Conservation (phyloP, 768 basidiomycete species). For the Candolleomyces efflorescens region DNA sequence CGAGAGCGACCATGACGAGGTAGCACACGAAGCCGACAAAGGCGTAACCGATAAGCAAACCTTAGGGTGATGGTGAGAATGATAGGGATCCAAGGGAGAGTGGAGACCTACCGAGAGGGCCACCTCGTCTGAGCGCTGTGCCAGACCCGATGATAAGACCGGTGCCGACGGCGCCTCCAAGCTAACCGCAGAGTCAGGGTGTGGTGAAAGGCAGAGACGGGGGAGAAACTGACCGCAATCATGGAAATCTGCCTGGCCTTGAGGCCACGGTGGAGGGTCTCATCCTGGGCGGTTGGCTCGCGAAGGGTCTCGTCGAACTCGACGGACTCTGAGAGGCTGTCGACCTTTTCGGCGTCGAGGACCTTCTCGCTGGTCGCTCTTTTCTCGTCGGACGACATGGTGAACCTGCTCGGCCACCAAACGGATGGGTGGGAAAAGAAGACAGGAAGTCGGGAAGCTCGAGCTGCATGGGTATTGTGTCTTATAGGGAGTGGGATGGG, state of each 20-base stretch:
- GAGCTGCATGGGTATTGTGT: not conserved
- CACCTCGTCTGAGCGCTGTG: conserved; percentile 52
- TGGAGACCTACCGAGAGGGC: conserved; percentile 41
- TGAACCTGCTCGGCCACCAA: not conserved
- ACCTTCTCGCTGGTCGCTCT: conserved; percentile 15
- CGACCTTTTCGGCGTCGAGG: conserved; percentile 6
- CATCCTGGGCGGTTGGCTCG: conserved; percentile 27
- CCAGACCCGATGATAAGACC: conserved; percentile 57
- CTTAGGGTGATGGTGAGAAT: conserved; percentile 13
- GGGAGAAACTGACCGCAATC: conserved; percentile 40
- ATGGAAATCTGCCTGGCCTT: conserved; percentile 52
- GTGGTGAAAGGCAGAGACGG: not conserved
- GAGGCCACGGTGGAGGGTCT: conserved; percentile 44
- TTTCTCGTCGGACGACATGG: conserved; percentile 25
- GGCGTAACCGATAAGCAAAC: conserved; percentile 33
- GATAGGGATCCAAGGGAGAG: not conserved
- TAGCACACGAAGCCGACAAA: conserved; percentile 57
- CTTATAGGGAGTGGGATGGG: too few species aligned
- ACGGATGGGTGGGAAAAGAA: not conserved
- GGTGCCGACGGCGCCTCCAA: conserved; percentile 50
- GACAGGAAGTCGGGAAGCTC: not conserved
- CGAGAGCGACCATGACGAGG: conserved; percentile 53
- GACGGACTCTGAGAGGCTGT: conserved; percentile 12
- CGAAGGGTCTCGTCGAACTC: conserved; percentile 17
- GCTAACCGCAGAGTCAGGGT: conserved; percentile 16